phyloP scores from a whole-genome alignment of 306 rosid species.

The Cucumis sativus region Cucumber_9930_V3 NC_026657.2:1566501-1567000 shows the following conservation, averaged over 20 bases:
- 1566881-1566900: constrained; percentile 12
- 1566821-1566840: constrained; percentile 69
- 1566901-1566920: constrained; percentile 6
- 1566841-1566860: constrained; percentile 85
- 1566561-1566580: background rate
- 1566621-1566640: background rate
- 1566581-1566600: background rate
- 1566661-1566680: background rate
- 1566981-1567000: constrained; percentile 90
- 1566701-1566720: background rate
- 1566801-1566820: constrained; percentile 70
- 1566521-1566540: too few relatives aligned
- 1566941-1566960: constrained; percentile 60
- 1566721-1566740: background rate
- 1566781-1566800: constrained; percentile 68
- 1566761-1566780: constrained; percentile 67
- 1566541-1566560: too few relatives aligned
- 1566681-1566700: background rate
- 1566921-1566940: constrained; percentile 10
- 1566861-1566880: constrained; percentile 45
- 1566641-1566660: background rate
- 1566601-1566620: background rate
- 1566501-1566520: too few relatives aligned
- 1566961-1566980: constrained; percentile 81
- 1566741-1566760: constrained; percentile 43